phyloP scores from a whole-genome alignment of 2,329 filamentous ascomycete genomes.

The Clathrospora elynae region DNA sequence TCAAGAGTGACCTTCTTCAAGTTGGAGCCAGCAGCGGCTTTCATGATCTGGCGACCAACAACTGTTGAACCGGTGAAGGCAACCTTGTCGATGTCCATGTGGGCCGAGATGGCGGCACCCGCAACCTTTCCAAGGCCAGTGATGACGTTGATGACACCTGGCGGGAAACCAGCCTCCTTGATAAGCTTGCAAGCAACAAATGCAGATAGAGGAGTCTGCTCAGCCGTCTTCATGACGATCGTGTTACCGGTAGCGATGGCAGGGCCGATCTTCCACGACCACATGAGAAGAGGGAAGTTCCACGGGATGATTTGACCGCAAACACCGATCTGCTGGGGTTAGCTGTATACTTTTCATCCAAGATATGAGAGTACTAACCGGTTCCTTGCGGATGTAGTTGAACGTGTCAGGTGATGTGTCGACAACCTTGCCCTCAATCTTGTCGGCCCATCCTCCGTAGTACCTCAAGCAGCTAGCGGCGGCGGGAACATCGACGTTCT shows the following conservation, averaged over 20 bases:
- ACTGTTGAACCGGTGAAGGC: conserved; percentile 80
- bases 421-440: conserved; percentile 85
- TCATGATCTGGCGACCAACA: conserved; percentile 77
- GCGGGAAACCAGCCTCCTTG: conserved; percentile 78
- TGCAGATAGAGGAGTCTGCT: conserved; percentile 75
- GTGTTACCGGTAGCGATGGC: conserved; percentile 75
- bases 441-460: conserved; percentile 90
- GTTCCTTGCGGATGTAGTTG: conserved; percentile 82
- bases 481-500: conserved; percentile 69
- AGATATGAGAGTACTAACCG: conserved; percentile 53
- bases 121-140: conserved; percentile 79
- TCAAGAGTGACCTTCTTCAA: conserved; percentile 82
- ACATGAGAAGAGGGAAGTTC: conserved; percentile 86
- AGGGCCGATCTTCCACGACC: conserved; percentile 80
- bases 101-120: conserved; percentile 74
- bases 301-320: conserved; percentile 89
- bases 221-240: conserved; percentile 74
- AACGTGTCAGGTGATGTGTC: conserved; percentile 79
- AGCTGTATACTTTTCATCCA: conserved; percentile 8
- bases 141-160: conserved; percentile 76
- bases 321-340: conserved; percentile 65
- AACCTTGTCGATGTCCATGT: conserved; percentile 84
- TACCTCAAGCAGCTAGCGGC: conserved; percentile 77
- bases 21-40: conserved; percentile 76
- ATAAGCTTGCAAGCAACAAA: conserved; percentile 68